Evolutionary conservation across 1,284 basidiomycete species (phyloP), one percentile per base, ranked within the genome.

Genomic region (Irpex sp.): DNA sequence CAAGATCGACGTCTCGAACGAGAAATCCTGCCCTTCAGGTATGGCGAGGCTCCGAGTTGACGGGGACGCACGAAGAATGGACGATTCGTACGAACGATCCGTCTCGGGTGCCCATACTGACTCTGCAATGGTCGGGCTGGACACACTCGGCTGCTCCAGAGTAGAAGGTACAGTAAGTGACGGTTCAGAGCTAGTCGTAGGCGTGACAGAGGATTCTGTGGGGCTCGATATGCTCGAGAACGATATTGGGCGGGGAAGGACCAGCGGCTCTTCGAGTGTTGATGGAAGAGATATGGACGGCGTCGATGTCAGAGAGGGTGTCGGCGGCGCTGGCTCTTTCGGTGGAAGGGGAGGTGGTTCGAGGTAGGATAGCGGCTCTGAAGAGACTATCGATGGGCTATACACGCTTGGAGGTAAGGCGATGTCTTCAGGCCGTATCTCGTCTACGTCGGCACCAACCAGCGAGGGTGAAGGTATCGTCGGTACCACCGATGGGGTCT

Each of bases 61-160:
- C 21, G 88, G 88, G 0, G 89, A 90, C 0, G 89, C 86, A 8
- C 77, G 78, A 21, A 92, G 75, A 15, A 88, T 74, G 0, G 87
- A 87, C 0, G 89, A 89, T 39, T 91, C 89, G 65, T 88, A 92
- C 0, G 89, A 88, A 7, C 77, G 68, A 63, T 90, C 83, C 0
- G 84, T 85, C 67, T 86, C 84, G 2, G 79, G 74, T 7, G 80
- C 83, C 87, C 87, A 89, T 35, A 78, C 68, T 15, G 80, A 81
- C 51, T 76, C 76, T 11, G 75, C 77, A 56, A 83, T 65, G 8
- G 78, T 77, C 19, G 77, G 75, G 26, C 76, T 77, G 1, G 72
- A 72, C 2, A 66, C 62, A 1, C 65, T 69, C 8, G 68, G 63
- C 31, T 68, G 66, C 49, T 66, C 69, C n/a, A 72, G 43, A 1